Evolutionary conservation across 805 yeast genomes (phyloP), one percentile per base, ranked within the genome.

Genomic region (Ogataea angusta): DNA sequence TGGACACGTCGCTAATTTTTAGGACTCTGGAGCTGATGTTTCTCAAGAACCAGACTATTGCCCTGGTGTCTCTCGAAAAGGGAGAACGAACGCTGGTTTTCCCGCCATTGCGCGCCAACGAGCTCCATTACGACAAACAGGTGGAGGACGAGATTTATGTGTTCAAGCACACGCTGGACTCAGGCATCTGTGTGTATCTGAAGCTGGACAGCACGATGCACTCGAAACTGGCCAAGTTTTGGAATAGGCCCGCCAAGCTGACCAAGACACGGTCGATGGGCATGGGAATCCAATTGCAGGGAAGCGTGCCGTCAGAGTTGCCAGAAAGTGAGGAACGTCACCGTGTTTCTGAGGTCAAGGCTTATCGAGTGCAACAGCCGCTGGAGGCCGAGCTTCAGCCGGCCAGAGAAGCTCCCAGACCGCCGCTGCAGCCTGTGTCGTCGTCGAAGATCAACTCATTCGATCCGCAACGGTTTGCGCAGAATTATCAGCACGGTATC

Each of bases 61-160:
- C 64, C 6, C 34, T 67, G 5, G 53, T 64, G 10, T 49, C 57
- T n/a, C 37, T 57, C 10, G 63, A 64, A 24, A 54, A 56, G 6
- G 43, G 49, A 25, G 59, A 58, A 5, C 51, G 60, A 17, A 48
- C 62, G 6, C 41, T 67, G 28, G 24, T 67, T 22, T 67, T 68
- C 38, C 65, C 69, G 6, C 63, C 64, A 16, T 46, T 68, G 18
- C 49, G 54, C 25, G 38, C 40, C n/a, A 45, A 49, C 10, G 67
- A 63, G 35, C 49, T 67, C 9, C 42, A 24, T 10, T 48, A 59
- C 39, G 27, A 33, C 15, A 43, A 41, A 19, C 49, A 48, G 15
- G 40, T 47, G 6, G 53, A 53, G 17, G 38, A 36, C 6, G 31
- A 33, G 5, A 47, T 54, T 13, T 48, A 41, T 19, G 43, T 46